Conservation (phyloP, 1,284 basidiomycete genomes). For the Athelia sp. region DNA sequence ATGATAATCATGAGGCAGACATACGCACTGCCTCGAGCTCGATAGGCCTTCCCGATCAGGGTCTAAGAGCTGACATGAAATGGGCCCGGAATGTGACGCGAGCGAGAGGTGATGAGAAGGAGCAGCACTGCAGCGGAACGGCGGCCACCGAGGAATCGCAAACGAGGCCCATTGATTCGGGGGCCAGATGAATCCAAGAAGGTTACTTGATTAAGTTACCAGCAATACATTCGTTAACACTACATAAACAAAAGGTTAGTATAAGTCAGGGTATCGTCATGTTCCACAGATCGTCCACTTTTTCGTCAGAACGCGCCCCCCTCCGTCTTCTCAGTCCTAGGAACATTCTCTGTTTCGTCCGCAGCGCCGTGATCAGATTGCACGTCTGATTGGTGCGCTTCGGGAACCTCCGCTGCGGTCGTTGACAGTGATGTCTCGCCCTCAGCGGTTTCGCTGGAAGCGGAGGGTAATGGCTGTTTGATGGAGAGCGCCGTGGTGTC, state of each 20-base stretch:
- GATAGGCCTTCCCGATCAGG: too few relatives aligned
- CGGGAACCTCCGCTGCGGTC: too few relatives aligned
- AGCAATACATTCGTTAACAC: slow-evolving; percentile 1
- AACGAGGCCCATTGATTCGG: too few relatives aligned
- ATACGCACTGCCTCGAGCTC: too few relatives aligned
- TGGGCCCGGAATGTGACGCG: too few relatives aligned
- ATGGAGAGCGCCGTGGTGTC: not conserved
- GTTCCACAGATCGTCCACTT: not conserved
- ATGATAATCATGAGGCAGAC: too few relatives aligned
- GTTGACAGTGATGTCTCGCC: not conserved
- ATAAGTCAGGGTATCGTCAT: not conserved
- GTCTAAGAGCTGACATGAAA: too few relatives aligned
- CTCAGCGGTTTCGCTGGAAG: not conserved
- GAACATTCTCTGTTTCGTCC: not conserved
- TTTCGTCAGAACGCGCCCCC: not conserved
- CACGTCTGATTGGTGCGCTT: not conserved
- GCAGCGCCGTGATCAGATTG: not conserved
- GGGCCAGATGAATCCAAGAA: too few relatives aligned
- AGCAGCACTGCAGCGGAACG: too few relatives aligned
- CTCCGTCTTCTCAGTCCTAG: not conserved
- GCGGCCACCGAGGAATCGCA: too few relatives aligned
- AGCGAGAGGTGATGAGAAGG: too few relatives aligned
- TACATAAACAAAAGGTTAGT: slow-evolving; percentile 1
- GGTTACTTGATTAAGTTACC: not conserved
- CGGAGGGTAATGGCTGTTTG: not conserved